Conservation (phyloP, 2,329 filamentous ascomycete genomes). For the Teratosphaeria zuluensis region DNA sequence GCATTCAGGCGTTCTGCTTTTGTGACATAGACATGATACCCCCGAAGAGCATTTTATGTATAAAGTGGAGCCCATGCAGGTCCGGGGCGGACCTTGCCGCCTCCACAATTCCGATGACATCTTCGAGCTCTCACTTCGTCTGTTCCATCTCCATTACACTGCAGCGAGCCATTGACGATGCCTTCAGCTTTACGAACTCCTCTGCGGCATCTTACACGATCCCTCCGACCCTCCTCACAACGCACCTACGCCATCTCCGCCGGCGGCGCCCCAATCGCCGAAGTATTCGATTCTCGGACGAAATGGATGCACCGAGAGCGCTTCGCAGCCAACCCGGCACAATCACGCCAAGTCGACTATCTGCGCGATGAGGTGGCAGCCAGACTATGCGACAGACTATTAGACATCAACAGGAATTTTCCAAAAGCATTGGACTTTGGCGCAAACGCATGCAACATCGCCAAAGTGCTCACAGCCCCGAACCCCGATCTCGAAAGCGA, state of each 20-base stretch:
- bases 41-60: not conserved
- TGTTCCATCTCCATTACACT: not conserved
- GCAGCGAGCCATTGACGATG: not conserved
- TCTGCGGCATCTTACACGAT: not conserved
- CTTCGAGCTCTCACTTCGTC: not conserved
- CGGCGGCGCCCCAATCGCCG: constrained; percentile 64
- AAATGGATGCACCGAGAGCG: constrained; percentile 92
- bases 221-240: not conserved
- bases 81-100: not conserved
- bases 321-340: constrained; percentile 58
- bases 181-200: not conserved
- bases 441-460: constrained; percentile 91
- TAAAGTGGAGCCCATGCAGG: not conserved
- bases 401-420: constrained; percentile 88
- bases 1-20: not conserved
- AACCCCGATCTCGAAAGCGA: constrained; percentile 57
- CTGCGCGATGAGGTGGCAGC: constrained; percentile 84
- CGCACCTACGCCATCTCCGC: constrained; percentile 63
- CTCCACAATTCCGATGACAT: not conserved
- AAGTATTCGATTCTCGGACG: constrained; percentile 80
- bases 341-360: constrained; percentile 78
- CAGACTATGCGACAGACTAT: constrained; percentile 72
- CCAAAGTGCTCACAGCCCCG: constrained; percentile 58
- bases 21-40: not conserved
- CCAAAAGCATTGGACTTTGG: constrained; percentile 81